These are phyloP conservation scores for Paralagenidium karlingii DNA, from an alignment of 352 stramenopile species.

Conservation along the genomic window DNA sequence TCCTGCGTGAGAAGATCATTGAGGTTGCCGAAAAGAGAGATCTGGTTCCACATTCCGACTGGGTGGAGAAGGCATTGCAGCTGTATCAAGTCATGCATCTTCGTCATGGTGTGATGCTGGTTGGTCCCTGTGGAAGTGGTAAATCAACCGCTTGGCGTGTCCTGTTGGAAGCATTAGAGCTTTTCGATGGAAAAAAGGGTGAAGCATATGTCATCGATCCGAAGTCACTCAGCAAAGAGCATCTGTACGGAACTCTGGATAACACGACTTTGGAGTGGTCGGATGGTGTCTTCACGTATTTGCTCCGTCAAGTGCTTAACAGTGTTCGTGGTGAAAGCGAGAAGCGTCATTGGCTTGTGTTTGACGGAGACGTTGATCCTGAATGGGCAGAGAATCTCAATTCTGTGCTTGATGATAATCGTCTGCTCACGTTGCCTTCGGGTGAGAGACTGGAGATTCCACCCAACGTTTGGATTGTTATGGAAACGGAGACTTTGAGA, in stretches of 20 bases:
- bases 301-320: constrained; percentile 93
- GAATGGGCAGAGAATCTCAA: constrained; percentile 99
- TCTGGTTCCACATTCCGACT: constrained; percentile 84
- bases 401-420: constrained; percentile 99
- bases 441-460: constrained; percentile 97
- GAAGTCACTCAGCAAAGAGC: constrained; percentile 97
- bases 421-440: constrained; percentile 96
- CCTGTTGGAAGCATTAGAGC: constrained; percentile 90
- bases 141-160: constrained; percentile 94
- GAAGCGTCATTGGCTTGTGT: constrained; percentile 97
- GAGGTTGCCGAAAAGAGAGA: constrained; percentile 84
- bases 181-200: constrained; percentile 92
- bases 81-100: constrained; percentile 97
- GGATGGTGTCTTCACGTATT: constrained; percentile 97
- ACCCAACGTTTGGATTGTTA: constrained; percentile 98
- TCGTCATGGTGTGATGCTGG: constrained; percentile 98
- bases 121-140: constrained; percentile 93
- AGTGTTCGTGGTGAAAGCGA: constrained; percentile 96
- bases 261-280: constrained; percentile 99
- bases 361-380: constrained; percentile 99
- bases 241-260: constrained; percentile 98
- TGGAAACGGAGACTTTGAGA: constrained; percentile 98
- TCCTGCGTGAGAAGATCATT: constrained; percentile 81
- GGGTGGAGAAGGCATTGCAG: constrained; percentile 98
- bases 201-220: constrained; percentile 98